Evolutionary conservation across 169 alveolate species (phyloP).

Genomic region (Blepharisma undulans): DNA sequence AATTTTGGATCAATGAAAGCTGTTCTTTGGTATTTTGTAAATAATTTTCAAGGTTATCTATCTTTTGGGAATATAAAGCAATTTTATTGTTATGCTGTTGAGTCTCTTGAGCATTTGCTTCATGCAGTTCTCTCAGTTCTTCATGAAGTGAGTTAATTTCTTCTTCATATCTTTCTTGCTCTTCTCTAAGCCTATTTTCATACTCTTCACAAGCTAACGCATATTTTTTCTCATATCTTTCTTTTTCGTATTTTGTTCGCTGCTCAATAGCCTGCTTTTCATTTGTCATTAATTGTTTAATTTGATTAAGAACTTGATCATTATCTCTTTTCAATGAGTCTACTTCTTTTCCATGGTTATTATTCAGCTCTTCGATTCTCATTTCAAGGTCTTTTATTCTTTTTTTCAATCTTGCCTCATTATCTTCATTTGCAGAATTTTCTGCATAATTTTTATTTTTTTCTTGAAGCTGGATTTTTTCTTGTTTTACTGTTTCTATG

Average conservation of each 20-base stretch:
- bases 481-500: not conserved
- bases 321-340: not conserved
- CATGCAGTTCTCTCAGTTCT: slow-evolving; percentile 21
- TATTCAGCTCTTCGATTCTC: not conserved
- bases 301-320: slow-evolving; percentile 7
- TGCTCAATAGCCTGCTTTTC: slow-evolving; percentile 33
- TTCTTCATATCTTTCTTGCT: slow-evolving; percentile 32
- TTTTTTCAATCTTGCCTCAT: not conserved
- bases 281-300: slow-evolving; percentile 3
- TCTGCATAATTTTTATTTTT: not conserved
- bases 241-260: slow-evolving; percentile 26
- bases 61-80: slow-evolving; percentile 58
- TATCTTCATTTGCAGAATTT: not conserved
- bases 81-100: slow-evolving; percentile 68
- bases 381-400: not conserved
- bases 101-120: slow-evolving; percentile 21
- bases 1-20: slow-evolving; percentile 45
- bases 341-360: not conserved
- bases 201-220: slow-evolving; percentile 9
- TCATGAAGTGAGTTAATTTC: slow-evolving; percentile 9
- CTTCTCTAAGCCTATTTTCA: slow-evolving; percentile 17
- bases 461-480: slow-evolving; percentile 13
- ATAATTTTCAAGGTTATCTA: slow-evolving; percentile 65
- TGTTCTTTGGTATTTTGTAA: slow-evolving; percentile 72
- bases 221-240: slow-evolving; percentile 20